These are phyloP conservation scores for Cicer pinnatifidum DNA, from an alignment of 306 rosid species.

Conservation along the genomic window DNA sequence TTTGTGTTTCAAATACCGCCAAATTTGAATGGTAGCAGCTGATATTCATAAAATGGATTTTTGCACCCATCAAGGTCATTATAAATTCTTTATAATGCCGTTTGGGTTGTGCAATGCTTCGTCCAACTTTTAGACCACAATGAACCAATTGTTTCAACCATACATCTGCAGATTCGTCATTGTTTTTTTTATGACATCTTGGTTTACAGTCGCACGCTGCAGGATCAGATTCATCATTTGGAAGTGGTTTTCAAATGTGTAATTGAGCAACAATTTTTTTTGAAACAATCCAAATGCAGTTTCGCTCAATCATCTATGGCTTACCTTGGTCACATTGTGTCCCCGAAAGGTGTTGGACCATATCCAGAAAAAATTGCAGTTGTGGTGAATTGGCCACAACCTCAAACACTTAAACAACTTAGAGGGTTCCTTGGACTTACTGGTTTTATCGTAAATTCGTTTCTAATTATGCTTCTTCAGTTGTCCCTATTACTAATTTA, in stretches of 20 bases:
- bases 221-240: no score
- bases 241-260: no score
- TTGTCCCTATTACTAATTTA: not conserved
- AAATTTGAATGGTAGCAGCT: not conserved
- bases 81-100: slow-evolving; percentile 8
- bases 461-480: no score
- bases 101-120: not conserved
- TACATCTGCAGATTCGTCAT: not conserved
- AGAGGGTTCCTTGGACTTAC: not conserved
- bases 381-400: not conserved
- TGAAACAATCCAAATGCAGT: no score
- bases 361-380: no score
- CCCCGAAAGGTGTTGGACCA: not conserved
- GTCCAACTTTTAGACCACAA: slow-evolving; percentile 44
- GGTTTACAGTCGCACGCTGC: no score
- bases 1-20: not conserved
- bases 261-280: no score
- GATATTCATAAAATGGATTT: not conserved
- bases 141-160: not conserved
- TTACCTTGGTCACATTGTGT: not conserved
- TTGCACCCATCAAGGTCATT: not conserved
- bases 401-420: not conserved
- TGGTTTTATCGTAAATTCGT: no score
- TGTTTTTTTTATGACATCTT: not conserved
- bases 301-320: not conserved